A percentile compares a stretch with the other conserved stretches of the same genome.
phyloP scores from a whole-genome alignment of 1,284 basidiomycete species.

The Ceratobasidium sp. region DNA sequence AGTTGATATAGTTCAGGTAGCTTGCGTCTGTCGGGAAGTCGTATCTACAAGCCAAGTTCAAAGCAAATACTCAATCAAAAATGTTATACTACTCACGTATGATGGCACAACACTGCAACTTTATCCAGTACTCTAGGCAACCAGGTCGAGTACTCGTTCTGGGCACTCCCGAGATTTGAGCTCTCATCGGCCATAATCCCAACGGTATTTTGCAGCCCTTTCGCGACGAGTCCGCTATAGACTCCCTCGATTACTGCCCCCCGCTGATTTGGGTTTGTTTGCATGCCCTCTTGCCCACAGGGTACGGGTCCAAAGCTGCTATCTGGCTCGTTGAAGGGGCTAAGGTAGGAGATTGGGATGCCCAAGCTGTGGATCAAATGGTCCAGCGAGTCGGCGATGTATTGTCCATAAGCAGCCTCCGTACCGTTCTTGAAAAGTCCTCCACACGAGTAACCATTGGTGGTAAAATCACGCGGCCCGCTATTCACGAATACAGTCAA shows the following conservation, averaged over 20 bases:
- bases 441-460: constrained; percentile 52
- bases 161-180: constrained; percentile 50
- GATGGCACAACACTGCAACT: constrained; percentile 53
- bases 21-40: constrained; percentile 48
- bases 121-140: constrained; percentile 50
- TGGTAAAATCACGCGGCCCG: constrained; percentile 54
- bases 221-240: constrained; percentile 50
- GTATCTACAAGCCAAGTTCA: constrained; percentile 48
- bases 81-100: constrained; percentile 52
- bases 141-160: constrained; percentile 53
- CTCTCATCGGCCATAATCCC: constrained; percentile 54
- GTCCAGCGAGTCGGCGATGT: constrained; percentile 53
- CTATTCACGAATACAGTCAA: constrained; percentile 54
- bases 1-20: constrained; percentile 27
- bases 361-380: constrained; percentile 52
- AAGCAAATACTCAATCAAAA: neutral
- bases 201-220: constrained; percentile 49
- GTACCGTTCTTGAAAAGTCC: constrained; percentile 52
- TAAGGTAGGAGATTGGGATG: constrained; percentile 53
- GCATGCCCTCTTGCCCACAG: constrained; percentile 57
- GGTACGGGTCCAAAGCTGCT: constrained; percentile 46
- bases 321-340: constrained; percentile 55
- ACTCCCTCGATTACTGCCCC: constrained; percentile 53
- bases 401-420: constrained; percentile 53
- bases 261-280: constrained; percentile 54